phyloP scores from a whole-genome alignment of 208 protist species.

The Acanthamoeba healyi region DNA sequence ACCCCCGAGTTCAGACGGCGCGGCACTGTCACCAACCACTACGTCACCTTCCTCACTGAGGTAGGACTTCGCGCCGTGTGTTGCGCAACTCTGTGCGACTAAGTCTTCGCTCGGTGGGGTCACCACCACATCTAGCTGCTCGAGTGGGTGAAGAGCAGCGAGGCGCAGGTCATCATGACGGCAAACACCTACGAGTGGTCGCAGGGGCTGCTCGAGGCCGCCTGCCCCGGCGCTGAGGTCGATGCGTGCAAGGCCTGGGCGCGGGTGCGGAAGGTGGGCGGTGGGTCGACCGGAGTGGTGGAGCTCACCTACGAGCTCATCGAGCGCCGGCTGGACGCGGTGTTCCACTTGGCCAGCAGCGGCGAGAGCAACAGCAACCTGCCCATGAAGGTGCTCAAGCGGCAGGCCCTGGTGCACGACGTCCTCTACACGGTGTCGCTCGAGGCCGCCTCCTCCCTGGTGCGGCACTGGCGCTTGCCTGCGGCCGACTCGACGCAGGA shows the following conservation, averaged over 20 bases:
- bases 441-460: not conserved
- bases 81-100: too few relatives aligned
- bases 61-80: too few relatives aligned
- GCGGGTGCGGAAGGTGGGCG: not conserved
- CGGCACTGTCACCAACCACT: not conserved
- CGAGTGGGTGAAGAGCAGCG: not conserved
- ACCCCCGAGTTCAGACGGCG: not conserved
- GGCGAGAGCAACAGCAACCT: constrained; percentile 51
- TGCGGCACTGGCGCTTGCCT: not conserved
- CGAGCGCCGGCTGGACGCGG: constrained; percentile 11
- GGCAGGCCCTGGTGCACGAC: constrained; percentile 60
- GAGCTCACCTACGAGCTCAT: constrained; percentile 62
- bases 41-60: not conserved
- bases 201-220: not conserved
- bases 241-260: not conserved
- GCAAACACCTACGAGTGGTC: constrained; percentile 1
- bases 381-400: constrained; percentile 51
- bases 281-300: constrained; percentile 15
- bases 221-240: not conserved
- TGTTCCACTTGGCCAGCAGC: constrained; percentile 47
- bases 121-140: not conserved
- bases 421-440: constrained; percentile 37
- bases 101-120: too few relatives aligned
- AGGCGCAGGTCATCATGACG: constrained; percentile 3
- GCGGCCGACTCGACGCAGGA: not conserved